Base-by-base conservation (phyloP, 1,284 basidiomycete genomes). In the Fomes fomentarius region DNA sequence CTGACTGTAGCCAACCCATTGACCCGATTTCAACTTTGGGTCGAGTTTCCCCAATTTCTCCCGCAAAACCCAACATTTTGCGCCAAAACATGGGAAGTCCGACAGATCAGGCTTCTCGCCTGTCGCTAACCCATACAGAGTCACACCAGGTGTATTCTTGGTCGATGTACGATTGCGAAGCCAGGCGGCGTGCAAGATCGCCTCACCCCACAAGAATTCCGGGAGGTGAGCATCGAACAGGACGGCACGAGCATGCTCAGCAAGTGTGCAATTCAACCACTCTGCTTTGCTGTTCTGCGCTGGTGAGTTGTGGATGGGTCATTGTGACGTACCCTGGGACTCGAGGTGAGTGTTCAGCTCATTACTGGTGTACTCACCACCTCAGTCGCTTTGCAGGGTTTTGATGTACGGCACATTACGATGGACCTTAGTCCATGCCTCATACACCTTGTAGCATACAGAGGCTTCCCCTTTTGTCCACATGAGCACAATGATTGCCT, bases 201-300 rank as follows among this genome's bases (percentile, higher is more conserved):
- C 75, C 50, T 77, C 69, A 4, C 71, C 69, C 76, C 76, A 78
- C 9, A 77, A 61, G 44, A 56, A 69, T 8, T 48, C 44, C 4
- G 73, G 72, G 14, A 77, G 56, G 1, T 67, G 53, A 7, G 60
- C 43, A 21, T 56, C 60, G 42, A 63, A 41, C 1, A 70, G 57
- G 52, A 69, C 54, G 1, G 65, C 65, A 0, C 22, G 33, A 63
- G 22, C 25, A 64, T 77, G 21, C 65, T 30, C 28, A 12, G 28
- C 28, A 12, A 30, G 22, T 24, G 65, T 77, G 21, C 65, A 60
- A 52, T 74, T 76, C n/a, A 69, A 57, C 9, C 71, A 61, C 58
- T 78, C 74, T 0, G 74, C 72, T 35, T 72, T 66, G 21, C 75
- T 73, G 48, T 76, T 76, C 41, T 75, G 71, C 12, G 65, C 60